Evolutionary conservation across 495 filamentous ascomycete species (phyloP), one percentile per base, ranked within the genome.

Genomic region (Chlorociboria aeruginascens): DNA sequence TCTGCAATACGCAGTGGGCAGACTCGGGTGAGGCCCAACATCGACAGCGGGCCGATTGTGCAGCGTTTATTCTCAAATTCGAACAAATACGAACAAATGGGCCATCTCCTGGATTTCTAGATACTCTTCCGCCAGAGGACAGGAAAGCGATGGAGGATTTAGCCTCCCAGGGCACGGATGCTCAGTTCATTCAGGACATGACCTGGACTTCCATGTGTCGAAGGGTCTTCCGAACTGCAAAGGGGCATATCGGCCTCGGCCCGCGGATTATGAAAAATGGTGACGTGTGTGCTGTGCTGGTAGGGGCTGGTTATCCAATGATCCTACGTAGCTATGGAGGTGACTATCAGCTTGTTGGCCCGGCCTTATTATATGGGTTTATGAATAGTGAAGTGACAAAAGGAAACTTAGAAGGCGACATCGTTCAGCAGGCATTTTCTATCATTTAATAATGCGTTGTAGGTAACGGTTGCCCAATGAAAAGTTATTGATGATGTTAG

Each of bases 121-220:
- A 39, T 20, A 43, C 39, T 30, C 20, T 49, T 43, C 37, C 37
- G n/a, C 12, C 28, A 7, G 39, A 49, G 35, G 39, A 49, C 4
- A 49, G 43, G 13, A 13, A 8, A 1, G 13, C 36, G 6, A 25
- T 49, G 29, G 31, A 37, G 14, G 14, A 8, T 11, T 37, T 43
- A 32, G 47, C 39, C 31, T 17, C 30, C 14, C 42, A 10, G 17
- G 47, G 47, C 39, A 35, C 47, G 10, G 38, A 39, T 12, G 39
- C 42, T 49, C 47, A 49, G 17, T 49, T 49, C 32, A 20, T 49
- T 40, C 47, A 49, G 47, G 47, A 49, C 13, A 49, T 49, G 47
- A 49, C 47, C 13, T 49, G 47, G 47, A 49, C 47, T 1, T 49
- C 47, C 12, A 49, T 49, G 47, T 49, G 47, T 17, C 38, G 48